Conservation (phyloP, 1,284 basidiomycete species). For the Ustilago bromivora region DNA sequence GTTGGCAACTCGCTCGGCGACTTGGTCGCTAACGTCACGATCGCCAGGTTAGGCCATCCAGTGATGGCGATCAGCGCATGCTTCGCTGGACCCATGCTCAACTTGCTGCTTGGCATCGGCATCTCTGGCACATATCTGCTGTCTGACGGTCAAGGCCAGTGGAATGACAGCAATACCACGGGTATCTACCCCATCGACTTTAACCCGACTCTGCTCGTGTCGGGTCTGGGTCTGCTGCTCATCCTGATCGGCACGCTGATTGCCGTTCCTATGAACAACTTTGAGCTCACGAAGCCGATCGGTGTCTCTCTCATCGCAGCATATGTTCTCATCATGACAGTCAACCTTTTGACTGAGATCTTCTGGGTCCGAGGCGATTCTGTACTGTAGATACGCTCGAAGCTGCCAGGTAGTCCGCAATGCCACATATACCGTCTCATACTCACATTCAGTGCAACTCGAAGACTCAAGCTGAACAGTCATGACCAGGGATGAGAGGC, state of each 20-base stretch:
- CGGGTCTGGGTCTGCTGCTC: conserved; percentile 80
- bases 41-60: conserved; percentile 71
- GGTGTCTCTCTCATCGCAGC: conserved; percentile 81
- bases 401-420: background rate
- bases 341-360: conserved; percentile 59
- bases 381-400: conserved; percentile 22
- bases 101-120: conserved; percentile 90
- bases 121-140: conserved; percentile 75
- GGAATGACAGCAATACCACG: conserved; percentile 20
- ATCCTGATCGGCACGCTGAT: conserved; percentile 83
- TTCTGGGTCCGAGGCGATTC: conserved; percentile 42
- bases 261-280: conserved; percentile 86
- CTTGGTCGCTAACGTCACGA: conserved; percentile 92
- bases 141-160: conserved; percentile 30
- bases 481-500: background rate
- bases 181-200: conserved; percentile 78
- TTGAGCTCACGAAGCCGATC: conserved; percentile 82
- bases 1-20: conserved; percentile 96
- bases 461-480: background rate
- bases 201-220: conserved; percentile 85
- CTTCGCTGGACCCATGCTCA: conserved; percentile 95
- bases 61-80: conserved; percentile 81
- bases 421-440: background rate
- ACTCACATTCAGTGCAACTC: background rate
- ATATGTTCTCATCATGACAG: conserved; percentile 72